Conservation (phyloP, 352 stramenopile genomes). For the Phytophthora lateralis region DNA sequence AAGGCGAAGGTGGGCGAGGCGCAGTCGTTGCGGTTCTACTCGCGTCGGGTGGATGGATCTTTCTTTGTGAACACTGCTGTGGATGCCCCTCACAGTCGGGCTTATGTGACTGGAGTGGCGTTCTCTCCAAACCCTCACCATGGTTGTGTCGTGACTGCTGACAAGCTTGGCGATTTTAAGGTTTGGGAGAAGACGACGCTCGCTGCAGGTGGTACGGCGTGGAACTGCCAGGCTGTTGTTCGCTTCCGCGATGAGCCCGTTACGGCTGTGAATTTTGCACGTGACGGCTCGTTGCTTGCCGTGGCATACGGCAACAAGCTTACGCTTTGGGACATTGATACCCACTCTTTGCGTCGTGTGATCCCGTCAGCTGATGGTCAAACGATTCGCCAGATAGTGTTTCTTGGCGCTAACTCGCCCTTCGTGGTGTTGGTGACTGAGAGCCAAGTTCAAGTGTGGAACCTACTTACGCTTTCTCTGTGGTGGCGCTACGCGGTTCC, state of each 20-base stretch:
- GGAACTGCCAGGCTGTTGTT: constrained; percentile 82
- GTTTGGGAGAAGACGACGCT: constrained; percentile 64
- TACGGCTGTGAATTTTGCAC: constrained; percentile 67
- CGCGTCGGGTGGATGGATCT: constrained; percentile 67
- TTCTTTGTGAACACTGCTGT: constrained; percentile 87
- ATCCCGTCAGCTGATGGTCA: constrained; percentile 65
- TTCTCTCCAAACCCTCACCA: constrained; percentile 49
- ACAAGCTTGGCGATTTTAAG: constrained; percentile 78
- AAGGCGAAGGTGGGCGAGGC: constrained; percentile 42
- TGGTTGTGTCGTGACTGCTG: constrained; percentile 64
- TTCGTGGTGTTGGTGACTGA: constrained; percentile 68
- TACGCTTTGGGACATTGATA: constrained; percentile 85
- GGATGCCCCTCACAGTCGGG: constrained; percentile 72
- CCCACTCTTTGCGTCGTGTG: constrained; percentile 79
- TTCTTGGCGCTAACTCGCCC: constrained; percentile 60
- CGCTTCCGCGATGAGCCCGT: constrained; percentile 77
- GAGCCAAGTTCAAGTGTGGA: constrained; percentile 77
- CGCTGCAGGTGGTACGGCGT: constrained; percentile 35
- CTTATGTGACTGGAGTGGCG: constrained; percentile 54
- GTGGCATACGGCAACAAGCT: constrained; percentile 82
- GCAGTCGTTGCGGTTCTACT: constrained; percentile 80
- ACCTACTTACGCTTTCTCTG: constrained; percentile 64
- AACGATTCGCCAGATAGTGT: constrained; percentile 60
- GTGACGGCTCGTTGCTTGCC: constrained; percentile 83
- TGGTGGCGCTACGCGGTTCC: constrained; percentile 78